Base-by-base conservation (phyloP, 352 stramenopile species). In the Globisporangium perplexum region DNA sequence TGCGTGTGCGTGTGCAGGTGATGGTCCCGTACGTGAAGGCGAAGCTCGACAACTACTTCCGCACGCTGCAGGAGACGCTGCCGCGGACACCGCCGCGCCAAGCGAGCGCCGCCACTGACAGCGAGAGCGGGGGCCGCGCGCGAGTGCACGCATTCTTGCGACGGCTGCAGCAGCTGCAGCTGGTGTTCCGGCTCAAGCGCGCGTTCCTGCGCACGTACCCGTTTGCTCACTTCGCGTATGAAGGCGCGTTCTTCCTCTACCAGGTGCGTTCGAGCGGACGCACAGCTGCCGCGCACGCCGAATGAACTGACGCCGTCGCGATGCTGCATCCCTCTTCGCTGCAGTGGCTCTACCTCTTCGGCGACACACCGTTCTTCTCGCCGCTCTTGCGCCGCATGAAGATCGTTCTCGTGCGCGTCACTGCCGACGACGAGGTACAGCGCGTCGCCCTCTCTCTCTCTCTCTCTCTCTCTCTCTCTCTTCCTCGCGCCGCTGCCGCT, bases 331-430 rank as follows among this genome's bases (percentile, higher is more conserved):
- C 3, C 26, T 47, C 24, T 36, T 24, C 15, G 23, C 17, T 33
- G 7, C 44, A 95, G 72, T 90, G 80, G 84, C 55, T 93, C 24
- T 95, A 95, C 66, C 53, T 95, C 53, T 87, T 95, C 63, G 82
- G 80, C 24, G 78, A 93, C 42, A 92, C 84, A 4, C 77, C 73
- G 4, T 90, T 87, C 47, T 95, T 95, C 53, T 88, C 84, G 7
- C 84, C 84, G 3, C 86, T 93, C 44, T 57, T 93, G 15, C 78
- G 69, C 0, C 67, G 63, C 24, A 78, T 93, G 64, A 86, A 88
- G 65, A 82, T 82, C 8, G 62, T 84, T 30, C 71, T 95, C 24
- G 80, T 91, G 35, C 77, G 81, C 30, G 70, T 88, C 24, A 90
- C 82, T 4, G 54, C 75, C 4, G 71, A 83, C 3, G 82, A 95